Conservation (phyloP, 805 yeast genomes). For the Lachancea sp. region DNA sequence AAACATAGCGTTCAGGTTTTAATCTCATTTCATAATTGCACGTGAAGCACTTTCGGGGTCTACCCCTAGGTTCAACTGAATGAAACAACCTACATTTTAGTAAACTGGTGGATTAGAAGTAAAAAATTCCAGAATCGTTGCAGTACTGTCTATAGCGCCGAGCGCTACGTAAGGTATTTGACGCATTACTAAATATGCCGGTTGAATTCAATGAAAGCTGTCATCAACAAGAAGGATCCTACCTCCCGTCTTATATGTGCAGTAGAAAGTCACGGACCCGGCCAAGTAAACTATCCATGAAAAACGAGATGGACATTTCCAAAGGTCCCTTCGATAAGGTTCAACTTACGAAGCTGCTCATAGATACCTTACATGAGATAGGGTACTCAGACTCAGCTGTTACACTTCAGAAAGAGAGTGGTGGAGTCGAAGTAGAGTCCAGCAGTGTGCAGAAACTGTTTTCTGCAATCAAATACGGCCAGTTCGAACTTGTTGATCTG, state of each 20-base stretch:
- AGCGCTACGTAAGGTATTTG: background rate
- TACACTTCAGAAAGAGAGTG: conserved; percentile 38
- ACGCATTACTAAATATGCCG: background rate
- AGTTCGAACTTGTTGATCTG: conserved; percentile 33
- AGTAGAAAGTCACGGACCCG: conserved; percentile 1
- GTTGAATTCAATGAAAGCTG: conserved; percentile 1
- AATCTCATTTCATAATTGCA: no score
- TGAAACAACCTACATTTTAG: no score
- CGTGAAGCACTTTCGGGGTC: no score
- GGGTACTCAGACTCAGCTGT: conserved; percentile 40
- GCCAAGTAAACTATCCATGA: background rate
- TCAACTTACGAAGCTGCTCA: conserved; percentile 43
- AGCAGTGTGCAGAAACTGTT: conserved; percentile 38
- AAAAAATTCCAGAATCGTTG: no score
- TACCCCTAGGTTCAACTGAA: no score
- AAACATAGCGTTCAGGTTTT: no score
- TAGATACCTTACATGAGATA: conserved; percentile 45
- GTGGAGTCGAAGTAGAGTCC: conserved; percentile 37
- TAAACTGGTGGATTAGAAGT: no score
- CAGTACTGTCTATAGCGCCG: no score
- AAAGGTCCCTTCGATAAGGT: conserved; percentile 22
- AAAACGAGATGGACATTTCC: conserved; percentile 1
- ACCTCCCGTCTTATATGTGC: conserved; percentile 2
- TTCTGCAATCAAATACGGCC: conserved; percentile 36
- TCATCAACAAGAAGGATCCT: background rate